Base-by-base conservation (phyloP, 495 filamentous ascomycete species). In the Entonaema liquescens region DNA sequence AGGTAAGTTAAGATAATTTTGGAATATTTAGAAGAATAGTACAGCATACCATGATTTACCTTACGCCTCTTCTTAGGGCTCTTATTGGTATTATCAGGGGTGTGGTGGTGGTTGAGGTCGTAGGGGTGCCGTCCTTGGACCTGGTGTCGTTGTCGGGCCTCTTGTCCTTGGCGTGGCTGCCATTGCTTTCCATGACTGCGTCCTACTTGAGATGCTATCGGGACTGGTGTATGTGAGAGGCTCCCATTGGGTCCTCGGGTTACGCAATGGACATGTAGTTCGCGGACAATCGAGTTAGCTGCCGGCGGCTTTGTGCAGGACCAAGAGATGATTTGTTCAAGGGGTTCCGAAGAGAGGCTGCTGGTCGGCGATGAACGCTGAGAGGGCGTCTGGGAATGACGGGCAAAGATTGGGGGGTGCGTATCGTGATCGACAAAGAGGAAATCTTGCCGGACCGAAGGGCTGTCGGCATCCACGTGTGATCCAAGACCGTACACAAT, bases 51-150 rank as follows among this genome's bases (percentile, higher is more conserved):
- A 87, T 99, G 96, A 88, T 98, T 98, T 76, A 99, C 95, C 86
- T 99, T 99, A 83, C 94, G 92, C 82, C 96, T 88, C 88, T 97
- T 99, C 86, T 95, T 97, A 21, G 92, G 89, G 76, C 90, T 93
- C 81, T 83, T 85, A 76, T 78, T 80, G 76, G 76, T 67, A 75
- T 80, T 80, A 68, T 83, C 82, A 63, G 76, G 72, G 76, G 67
- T 53, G 79, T 74, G 71, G 79, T 75, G 71, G 76, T 72, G 75
- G 68, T 67, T 72, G 80, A 74, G 54, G 61, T 69, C 73, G 77
- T 79, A 77, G 81, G 80, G 76, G 80, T 82, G 65, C 70, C 67
- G 73, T 74, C 75, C 74, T 80, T 79, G 74, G 79, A 65, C 73
- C 77, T 81, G 77, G 76, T 76, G 76, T 82, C 79, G 77, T 67